Conservation (phyloP, 768 basidiomycete genomes). For the Russula sp. region DNA sequence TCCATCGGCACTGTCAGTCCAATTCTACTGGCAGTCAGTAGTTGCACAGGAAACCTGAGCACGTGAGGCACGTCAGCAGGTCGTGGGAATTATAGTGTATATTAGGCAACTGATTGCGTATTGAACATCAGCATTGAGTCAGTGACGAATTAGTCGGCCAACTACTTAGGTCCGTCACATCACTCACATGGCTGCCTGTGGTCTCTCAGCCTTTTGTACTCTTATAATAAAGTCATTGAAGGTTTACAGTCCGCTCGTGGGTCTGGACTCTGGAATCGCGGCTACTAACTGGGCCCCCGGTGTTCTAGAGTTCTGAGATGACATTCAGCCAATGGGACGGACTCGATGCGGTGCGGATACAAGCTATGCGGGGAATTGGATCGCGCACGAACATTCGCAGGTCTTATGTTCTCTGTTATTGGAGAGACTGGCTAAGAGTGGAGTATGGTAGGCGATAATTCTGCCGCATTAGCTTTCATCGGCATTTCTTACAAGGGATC, state of each 20-base stretch:
- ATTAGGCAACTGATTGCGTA: background rate
- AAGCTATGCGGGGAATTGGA: too few relatives aligned
- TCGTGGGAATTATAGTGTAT: background rate
- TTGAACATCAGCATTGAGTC: too few relatives aligned
- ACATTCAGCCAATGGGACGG: background rate
- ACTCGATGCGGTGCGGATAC: too few relatives aligned
- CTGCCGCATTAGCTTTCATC: background rate
- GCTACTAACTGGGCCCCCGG: background rate
- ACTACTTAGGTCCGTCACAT: background rate
- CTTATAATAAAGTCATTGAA: too few relatives aligned
- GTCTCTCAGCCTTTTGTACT: background rate
- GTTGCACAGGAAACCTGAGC: background rate
- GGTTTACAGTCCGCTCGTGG: background rate
- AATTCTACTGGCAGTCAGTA: too few relatives aligned
- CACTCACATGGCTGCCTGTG: background rate
- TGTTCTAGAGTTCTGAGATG: background rate
- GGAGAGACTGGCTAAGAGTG: background rate
- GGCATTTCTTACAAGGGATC: background rate
- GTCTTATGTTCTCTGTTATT: background rate
- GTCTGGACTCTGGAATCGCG: background rate
- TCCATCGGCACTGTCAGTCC: too few relatives aligned
- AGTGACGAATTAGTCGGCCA: too few relatives aligned
- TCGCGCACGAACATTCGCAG: background rate
- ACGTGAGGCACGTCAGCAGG: background rate
- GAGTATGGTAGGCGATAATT: background rate